Conservation (phyloP, 2,329 filamentous ascomycete genomes). For the Aspergillus novofumigatus region DNA sequence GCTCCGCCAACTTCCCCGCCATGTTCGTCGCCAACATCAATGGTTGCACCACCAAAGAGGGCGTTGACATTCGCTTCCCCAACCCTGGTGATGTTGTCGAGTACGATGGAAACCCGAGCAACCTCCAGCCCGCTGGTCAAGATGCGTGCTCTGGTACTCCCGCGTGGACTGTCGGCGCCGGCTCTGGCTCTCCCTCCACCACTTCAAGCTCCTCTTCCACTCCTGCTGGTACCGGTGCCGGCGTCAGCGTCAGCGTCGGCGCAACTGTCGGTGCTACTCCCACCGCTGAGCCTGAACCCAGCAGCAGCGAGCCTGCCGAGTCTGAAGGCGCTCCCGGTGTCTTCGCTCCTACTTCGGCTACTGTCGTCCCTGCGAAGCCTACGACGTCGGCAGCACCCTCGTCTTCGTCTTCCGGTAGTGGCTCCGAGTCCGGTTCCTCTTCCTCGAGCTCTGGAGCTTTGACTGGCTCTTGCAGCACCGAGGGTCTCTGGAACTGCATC, state of each 20-base stretch:
- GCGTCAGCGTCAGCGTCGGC: conserved; percentile 1
- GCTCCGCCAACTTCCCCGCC: conserved; percentile 60
- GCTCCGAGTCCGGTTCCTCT: conserved; percentile 9
- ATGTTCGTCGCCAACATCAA: conserved; percentile 74
- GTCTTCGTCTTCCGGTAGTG: conserved; percentile 1
- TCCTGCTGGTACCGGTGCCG: background rate
- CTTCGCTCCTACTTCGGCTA: conserved; percentile 15
- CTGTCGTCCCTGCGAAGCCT: conserved; percentile 11
- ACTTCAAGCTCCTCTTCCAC: conserved; percentile 9
- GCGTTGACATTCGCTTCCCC: conserved; percentile 61
- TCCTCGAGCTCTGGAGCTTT: conserved; percentile 29
- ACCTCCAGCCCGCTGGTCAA: conserved; percentile 30
- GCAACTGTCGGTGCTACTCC: conserved; percentile 11
- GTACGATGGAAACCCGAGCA: conserved; percentile 39
- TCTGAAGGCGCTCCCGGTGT: conserved; percentile 13
- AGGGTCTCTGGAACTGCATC: conserved; percentile 59
- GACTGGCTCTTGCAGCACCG: conserved; percentile 46
- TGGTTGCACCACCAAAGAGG: conserved; percentile 53
- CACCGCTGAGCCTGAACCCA: background rate
- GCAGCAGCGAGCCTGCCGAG: background rate
- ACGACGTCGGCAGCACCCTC: conserved; percentile 9
- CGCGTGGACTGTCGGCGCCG: conserved; percentile 29
- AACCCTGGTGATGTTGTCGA: conserved; percentile 60
- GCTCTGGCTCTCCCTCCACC: conserved; percentile 18
- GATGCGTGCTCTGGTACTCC: conserved; percentile 28